Conservation (phyloP, 495 filamentous ascomycete genomes). For the Astrothelium macrocarpum region DNA sequence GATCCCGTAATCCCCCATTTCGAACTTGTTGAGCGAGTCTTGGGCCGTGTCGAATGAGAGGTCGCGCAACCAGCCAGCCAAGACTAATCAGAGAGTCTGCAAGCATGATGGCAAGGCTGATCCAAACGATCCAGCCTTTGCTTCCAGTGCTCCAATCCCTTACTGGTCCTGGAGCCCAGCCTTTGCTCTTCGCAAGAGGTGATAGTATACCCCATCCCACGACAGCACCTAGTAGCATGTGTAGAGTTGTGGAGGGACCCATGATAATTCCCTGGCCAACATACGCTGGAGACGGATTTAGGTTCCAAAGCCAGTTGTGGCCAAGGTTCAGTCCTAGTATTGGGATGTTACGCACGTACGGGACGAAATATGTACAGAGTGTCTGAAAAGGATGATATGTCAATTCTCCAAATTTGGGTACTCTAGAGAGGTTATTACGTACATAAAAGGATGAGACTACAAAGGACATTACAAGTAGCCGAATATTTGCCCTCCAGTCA, state of each 20-base stretch:
- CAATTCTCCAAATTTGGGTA: neutral
- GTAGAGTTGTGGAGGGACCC: conserved; percentile 80
- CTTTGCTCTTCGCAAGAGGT: conserved; percentile 70
- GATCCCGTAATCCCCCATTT: conserved; percentile 16
- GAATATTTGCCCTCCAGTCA: conserved; percentile 56
- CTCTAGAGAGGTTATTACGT: conserved; percentile 13
- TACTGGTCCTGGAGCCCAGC: conserved; percentile 84
- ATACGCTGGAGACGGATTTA: conserved; percentile 93
- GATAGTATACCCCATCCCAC: conserved; percentile 88
- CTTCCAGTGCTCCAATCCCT: conserved; percentile 81
- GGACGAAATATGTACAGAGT: conserved; percentile 85
- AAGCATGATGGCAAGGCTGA: conserved; percentile 92
- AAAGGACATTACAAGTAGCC: conserved; percentile 50
- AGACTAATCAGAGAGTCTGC: conserved; percentile 85
- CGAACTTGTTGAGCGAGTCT: conserved; percentile 17
- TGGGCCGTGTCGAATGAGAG: conserved; percentile 39
- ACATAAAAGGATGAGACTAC: conserved; percentile 46
- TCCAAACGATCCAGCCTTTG: conserved; percentile 98
- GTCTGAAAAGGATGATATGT: conserved; percentile 43
- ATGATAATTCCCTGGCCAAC: conserved; percentile 84
- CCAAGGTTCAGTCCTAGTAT: conserved; percentile 70
- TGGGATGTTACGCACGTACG: conserved; percentile 71
- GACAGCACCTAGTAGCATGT: conserved; percentile 89
- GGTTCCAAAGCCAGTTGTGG: conserved; percentile 80
- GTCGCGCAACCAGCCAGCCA: conserved; percentile 63